Conservation (phyloP, 2,329 filamentous ascomycete species). For the Trichophyton benhamiae region DNA sequence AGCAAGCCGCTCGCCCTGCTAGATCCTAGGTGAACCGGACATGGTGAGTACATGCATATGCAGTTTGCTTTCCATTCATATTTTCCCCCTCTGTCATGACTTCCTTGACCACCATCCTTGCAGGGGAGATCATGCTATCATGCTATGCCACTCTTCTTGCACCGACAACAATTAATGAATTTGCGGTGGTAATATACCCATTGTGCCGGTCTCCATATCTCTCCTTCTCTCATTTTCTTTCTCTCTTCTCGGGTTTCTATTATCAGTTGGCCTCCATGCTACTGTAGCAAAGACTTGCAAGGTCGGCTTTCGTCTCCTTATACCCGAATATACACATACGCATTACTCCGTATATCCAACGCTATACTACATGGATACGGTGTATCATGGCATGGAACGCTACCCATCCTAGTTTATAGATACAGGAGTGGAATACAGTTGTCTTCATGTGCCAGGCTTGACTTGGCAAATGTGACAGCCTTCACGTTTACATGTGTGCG, state of each 20-base stretch:
- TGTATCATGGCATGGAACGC: constrained; percentile 24
- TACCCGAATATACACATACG: constrained; percentile 16
- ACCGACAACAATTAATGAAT: constrained; percentile 27
- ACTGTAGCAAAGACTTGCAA: constrained; percentile 21
- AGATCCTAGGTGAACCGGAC: constrained; percentile 23
- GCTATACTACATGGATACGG: constrained; percentile 27
- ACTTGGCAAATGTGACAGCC: constrained; percentile 32
- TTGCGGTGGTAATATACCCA: constrained; percentile 21
- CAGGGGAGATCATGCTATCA: constrained; percentile 17
- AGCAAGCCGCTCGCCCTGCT: constrained; percentile 21
- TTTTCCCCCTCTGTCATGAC: background rate
- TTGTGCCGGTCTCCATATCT: background rate
- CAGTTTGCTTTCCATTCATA: constrained; percentile 14
- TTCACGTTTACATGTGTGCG: constrained; percentile 26
- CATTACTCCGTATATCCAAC: constrained; percentile 24
- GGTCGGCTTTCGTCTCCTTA: constrained; percentile 11
- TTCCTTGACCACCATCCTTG: constrained; percentile 11
- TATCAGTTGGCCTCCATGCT: constrained; percentile 20
- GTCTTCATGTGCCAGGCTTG: constrained; percentile 29
- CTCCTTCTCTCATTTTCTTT: background rate
- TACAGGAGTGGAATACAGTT: constrained; percentile 21
- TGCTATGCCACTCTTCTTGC: constrained; percentile 30
- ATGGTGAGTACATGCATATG: constrained; percentile 23
- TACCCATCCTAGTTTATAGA: constrained; percentile 23
- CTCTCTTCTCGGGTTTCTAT: constrained; percentile 20